Percentiles rank a stretch among this genome's conserved stretches.
These are phyloP conservation scores for Syzygium syzygioides DNA, from an alignment of 441 rosid species.

Conservation along the genomic window DNA sequence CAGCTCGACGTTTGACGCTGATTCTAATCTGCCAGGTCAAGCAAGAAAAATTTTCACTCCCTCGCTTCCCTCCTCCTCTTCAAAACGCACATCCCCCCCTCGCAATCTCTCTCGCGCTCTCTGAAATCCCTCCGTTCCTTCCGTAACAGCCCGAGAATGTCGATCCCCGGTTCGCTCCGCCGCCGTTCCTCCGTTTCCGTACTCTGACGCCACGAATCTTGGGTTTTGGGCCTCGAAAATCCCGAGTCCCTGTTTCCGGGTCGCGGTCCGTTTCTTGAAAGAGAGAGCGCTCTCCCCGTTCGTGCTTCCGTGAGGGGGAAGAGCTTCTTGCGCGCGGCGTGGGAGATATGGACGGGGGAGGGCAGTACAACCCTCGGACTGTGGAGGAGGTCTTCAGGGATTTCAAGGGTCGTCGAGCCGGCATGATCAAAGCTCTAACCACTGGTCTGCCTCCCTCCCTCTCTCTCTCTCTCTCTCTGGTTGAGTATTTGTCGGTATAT, in stretches of 20 bases:
- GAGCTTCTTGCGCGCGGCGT: neutral
- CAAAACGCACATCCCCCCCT: neutral
- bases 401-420: constrained; percentile 5
- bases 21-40: neutral
- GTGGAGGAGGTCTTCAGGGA: constrained; percentile 3
- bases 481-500: neutral
- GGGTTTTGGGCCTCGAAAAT: neutral
- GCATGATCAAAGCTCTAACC: neutral
- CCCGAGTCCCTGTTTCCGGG: neutral
- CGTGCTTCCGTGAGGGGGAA: neutral
- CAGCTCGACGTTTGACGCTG: neutral
- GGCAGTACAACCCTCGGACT: neutral
- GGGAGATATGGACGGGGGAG: neutral
- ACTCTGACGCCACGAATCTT: neutral
- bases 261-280: too few species aligned
- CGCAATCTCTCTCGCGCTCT: neutral
- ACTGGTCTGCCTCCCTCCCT: neutral
- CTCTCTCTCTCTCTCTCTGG: neutral
- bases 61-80: neutral
- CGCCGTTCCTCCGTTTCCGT: neutral
- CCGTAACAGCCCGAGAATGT: neutral
- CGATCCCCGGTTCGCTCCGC: neutral
- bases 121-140: neutral
- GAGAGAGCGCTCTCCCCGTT: neutral
- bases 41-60: neutral